These are phyloP conservation scores for Neurospora sp. DNA, from an alignment of 495 filamentous ascomycete species.

Conservation along the genomic window DNA sequence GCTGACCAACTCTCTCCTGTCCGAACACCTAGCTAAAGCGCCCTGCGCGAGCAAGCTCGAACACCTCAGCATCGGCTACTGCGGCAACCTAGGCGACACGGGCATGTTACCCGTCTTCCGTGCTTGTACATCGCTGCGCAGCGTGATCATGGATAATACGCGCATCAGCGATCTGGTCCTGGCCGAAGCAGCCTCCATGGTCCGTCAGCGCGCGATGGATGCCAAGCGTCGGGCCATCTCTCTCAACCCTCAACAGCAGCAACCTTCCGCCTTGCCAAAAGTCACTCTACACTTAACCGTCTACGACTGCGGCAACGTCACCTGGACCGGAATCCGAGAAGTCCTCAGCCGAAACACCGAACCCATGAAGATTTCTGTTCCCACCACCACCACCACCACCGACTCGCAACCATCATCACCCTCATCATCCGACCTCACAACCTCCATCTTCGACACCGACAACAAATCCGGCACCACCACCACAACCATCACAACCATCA, in stretches of 20 bases:
- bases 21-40: conserved; percentile 57
- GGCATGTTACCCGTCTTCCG: conserved; percentile 82
- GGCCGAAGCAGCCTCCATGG: conserved; percentile 68
- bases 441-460: background rate
- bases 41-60: conserved; percentile 60
- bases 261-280: background rate
- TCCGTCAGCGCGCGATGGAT: conserved; percentile 53
- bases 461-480: background rate
- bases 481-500: background rate
- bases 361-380: conserved; percentile 31
- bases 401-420: background rate
- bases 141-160: conserved; percentile 88
- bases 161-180: conserved; percentile 80
- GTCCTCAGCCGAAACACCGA: conserved; percentile 76
- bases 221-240: conserved; percentile 31
- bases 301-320: conserved; percentile 83
- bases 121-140: conserved; percentile 54
- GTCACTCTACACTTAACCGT: conserved; percentile 68
- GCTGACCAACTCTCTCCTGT: conserved; percentile 63
- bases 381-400: conserved; percentile 12
- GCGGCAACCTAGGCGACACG: conserved; percentile 70
- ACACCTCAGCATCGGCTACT: conserved; percentile 83
- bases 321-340: conserved; percentile 86
- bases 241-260: background rate
- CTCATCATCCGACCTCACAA: background rate